Conservation (phyloP, 352 stramenopile genomes). For the Phytophthora europaea region DNA sequence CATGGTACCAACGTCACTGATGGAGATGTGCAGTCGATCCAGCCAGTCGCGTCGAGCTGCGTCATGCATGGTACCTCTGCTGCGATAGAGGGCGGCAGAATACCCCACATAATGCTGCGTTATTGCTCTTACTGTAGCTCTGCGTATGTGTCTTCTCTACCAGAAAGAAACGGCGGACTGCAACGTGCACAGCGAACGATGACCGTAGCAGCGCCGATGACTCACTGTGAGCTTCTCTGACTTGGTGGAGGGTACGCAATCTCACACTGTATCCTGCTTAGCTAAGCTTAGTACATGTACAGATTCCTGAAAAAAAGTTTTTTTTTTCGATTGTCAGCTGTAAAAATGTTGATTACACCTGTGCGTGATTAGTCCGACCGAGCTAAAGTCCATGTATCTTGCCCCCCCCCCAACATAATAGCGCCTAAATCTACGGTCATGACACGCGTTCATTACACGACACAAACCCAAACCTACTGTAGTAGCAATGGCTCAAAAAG, state of each 20-base stretch:
- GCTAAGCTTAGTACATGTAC: too few species aligned
- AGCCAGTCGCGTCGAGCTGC: slow-evolving; percentile 12
- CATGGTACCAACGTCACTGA: neutral
- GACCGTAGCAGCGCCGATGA: slow-evolving; percentile 1
- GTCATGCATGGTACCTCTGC: slow-evolving; percentile 7
- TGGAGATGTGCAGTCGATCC: slow-evolving; percentile 12
- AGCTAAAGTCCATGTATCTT: neutral
- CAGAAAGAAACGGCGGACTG: neutral
- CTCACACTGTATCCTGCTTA: too few species aligned
- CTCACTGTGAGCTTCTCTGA: neutral
- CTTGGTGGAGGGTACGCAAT: too few species aligned
- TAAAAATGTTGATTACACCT: neutral
- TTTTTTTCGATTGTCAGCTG: neutral
- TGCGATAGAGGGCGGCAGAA: neutral
- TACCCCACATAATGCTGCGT: neutral
- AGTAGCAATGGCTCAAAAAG: slow-evolving; percentile 12
- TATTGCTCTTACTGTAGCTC: neutral
- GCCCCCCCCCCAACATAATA: neutral
- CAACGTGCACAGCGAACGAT: neutral
- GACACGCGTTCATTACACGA: slow-evolving; percentile 18
- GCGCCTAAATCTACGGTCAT: slow-evolving; percentile 1
- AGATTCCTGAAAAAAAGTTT: neutral
- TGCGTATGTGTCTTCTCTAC: neutral
- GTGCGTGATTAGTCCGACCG: neutral
- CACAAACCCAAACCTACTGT: slow-evolving; percentile 11